Base-by-base conservation (phyloP, 345 rosid species). In the Noccaea caerulescens region DNA sequence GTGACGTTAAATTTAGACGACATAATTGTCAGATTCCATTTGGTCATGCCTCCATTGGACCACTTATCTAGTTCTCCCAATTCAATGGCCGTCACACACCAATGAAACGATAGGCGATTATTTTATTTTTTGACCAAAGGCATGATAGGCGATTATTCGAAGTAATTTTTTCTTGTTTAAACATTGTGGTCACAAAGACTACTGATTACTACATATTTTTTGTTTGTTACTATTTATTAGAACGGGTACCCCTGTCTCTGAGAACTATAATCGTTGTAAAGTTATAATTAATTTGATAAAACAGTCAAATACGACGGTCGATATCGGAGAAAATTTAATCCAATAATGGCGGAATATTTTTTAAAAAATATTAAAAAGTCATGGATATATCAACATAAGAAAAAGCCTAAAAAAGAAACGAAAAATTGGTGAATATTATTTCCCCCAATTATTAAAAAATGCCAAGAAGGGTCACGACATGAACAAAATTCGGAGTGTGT, bases 391-490 rank as follows among this genome's bases (percentile, higher is more conserved):
- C 20, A 30, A 23, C 3, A 52, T 10, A 32, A 25, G 13, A 3
- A 56, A 20, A 33, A n/a, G 5, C 7, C 32, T 44, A 34, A 13
- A 37, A 32, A 9, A 1, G 0, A 7, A 25, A 1, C 1, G 30
- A 36, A 16, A 55, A 3, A 70, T 50, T n/a, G 14, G 0, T 42
- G 32, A 30, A 50, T 34, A 11, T 34, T 44, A 20, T 36, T 8
- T 43, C 6, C 13, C 7, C 4, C 56, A 72, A 54, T 72, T 51
- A 72, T 60, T 7, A 34, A 25, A 62, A 61, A 60, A 51, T 41
- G 68, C 43, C 68, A 62, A 62, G 6, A 38, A 46, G n/a, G 6
- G 23, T 34, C 42, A 13, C 33, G 55, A 72, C 52, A 16, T 68
- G 63, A 50, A 20, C 23, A n/a, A 41, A 11, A 34, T 32, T 32